A percentile compares a stretch with the other conserved stretches of the same genome.
These are phyloP conservation scores for Scheffersomyces cryptocercus DNA, from an alignment of 1,139 yeast genomes.

Conservation along the genomic window DNA sequence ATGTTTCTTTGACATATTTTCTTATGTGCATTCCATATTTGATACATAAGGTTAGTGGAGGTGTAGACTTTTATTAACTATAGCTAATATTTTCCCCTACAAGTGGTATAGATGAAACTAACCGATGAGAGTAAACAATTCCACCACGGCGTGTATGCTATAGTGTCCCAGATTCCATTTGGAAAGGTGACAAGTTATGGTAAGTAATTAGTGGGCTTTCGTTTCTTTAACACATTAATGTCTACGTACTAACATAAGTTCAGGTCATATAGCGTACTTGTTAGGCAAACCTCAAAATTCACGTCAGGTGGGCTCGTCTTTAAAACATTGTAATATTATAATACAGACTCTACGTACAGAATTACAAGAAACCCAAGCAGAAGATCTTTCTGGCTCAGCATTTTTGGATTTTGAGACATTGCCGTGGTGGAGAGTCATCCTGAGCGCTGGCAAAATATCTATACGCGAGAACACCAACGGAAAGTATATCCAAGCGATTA, in stretches of 20 bases:
- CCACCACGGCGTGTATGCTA: conserved; percentile 59
- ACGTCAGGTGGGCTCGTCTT: conserved; percentile 71
- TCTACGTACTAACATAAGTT: conserved; percentile 8
- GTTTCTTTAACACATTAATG: neutral
- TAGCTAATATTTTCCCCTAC: too few relatives aligned
- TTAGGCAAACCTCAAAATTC: conserved; percentile 65
- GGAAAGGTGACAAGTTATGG: conserved; percentile 73
- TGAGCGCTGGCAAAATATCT: conserved; percentile 62
- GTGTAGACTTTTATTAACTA: too few relatives aligned
- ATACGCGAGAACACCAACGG: conserved; percentile 47
- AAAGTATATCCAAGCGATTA: conserved; percentile 48
- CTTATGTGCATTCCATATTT: too few relatives aligned
- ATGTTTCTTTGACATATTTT: too few relatives aligned
- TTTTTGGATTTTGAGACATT: conserved; percentile 34
- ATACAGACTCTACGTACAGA: conserved; percentile 23
- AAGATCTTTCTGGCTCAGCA: conserved; percentile 6
- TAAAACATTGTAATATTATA: conserved; percentile 45
- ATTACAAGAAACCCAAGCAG: conserved; percentile 12
- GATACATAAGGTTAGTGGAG: too few relatives aligned
- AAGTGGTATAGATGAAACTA: conserved; percentile 18
- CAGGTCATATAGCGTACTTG: conserved; percentile 67
- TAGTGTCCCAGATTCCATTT: conserved; percentile 56
- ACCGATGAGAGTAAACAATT: conserved; percentile 57
- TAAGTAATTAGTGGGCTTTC: conserved; percentile 11
- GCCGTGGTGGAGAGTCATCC: conserved; percentile 84